Evolutionary conservation across 164 flowering plant genomes (phyloP).

Genomic region (Tetrastigma voinierianum): DNA sequence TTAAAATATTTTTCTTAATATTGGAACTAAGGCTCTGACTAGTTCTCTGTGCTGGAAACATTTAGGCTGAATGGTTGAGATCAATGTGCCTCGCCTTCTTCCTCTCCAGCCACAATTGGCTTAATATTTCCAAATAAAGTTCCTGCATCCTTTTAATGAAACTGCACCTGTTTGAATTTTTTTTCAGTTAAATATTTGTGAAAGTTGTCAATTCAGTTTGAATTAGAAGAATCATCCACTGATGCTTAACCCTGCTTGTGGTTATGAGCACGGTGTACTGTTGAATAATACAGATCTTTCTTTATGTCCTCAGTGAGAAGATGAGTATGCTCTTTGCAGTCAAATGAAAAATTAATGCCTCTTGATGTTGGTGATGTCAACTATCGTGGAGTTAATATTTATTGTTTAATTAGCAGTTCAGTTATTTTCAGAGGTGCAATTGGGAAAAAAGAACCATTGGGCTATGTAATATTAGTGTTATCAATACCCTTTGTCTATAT

Average conservation of each 20-base stretch:
- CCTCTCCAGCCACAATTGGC: conserved; percentile 97
- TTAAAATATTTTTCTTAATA: not conserved
- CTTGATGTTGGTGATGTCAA: not conserved
- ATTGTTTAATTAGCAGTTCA: not conserved
- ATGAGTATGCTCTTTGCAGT: not conserved
- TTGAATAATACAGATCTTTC: not conserved
- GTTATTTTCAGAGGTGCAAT: not conserved
- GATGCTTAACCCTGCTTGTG: not conserved
- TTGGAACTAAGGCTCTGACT: not conserved
- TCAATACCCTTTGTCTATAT: not conserved
- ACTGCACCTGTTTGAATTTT: not conserved
- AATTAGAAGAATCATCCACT: not conserved
- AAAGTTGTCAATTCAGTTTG: not conserved
- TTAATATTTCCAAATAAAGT: conserved; percentile 84
- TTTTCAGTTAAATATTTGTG: not conserved
- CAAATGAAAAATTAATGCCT: not conserved
- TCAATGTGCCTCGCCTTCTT: conserved; percentile 98
- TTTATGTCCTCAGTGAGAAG: not conserved
- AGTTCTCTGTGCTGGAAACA: conserved; percentile 3
- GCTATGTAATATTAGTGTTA: not conserved
- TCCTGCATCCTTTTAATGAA: conserved; percentile 56
- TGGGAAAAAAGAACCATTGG: too few species aligned
- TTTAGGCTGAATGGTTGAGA: conserved; percentile 97
- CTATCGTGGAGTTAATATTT: not conserved
- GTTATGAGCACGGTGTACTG: not conserved